A percentile compares a stretch with the other conserved stretches of the same genome.
These are phyloP conservation scores for Pyrenula massariospora DNA, from an alignment of 495 filamentous ascomycete genomes.

Conservation along the genomic window DNA sequence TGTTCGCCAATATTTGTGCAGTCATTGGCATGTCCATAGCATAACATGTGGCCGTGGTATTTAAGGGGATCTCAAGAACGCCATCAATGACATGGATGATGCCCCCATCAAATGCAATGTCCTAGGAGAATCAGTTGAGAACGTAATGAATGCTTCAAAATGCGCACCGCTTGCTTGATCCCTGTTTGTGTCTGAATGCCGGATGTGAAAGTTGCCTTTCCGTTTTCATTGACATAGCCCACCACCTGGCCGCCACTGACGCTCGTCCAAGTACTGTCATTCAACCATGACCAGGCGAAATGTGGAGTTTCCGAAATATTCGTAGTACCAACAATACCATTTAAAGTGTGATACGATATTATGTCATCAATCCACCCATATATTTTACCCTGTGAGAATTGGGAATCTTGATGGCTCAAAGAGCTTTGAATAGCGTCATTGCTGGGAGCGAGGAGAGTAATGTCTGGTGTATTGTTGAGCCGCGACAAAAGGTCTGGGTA, in stretches of 20 bases:
- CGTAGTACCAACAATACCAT: not conserved
- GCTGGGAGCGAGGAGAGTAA: constrained; percentile 9
- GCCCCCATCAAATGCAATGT: constrained; percentile 51
- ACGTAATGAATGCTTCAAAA: not conserved
- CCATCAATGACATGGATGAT: constrained; percentile 54
- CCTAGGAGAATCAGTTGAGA: constrained; percentile 13
- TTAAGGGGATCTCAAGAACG: not conserved
- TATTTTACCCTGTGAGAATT: constrained; percentile 2
- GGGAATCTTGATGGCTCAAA: constrained; percentile 5
- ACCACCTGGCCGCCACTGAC: constrained; percentile 1
- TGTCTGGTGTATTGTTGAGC: not conserved
- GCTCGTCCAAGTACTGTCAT: not conserved
- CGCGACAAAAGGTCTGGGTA: not conserved
- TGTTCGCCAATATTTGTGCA: not conserved
- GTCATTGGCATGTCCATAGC: not conserved
- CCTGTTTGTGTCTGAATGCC: constrained; percentile 19
- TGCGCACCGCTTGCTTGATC: constrained; percentile 18
- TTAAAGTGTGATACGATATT: not conserved
- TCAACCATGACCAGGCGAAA: not conserved
- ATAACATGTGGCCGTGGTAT: not conserved
- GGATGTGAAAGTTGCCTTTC: constrained; percentile 12
- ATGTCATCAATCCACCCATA: not conserved
- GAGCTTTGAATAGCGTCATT: constrained; percentile 6
- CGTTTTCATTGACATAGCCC: not conserved
- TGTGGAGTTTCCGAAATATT: not conserved